phyloP scores from a whole-genome alignment of 1,139 yeast genomes.

The Taphrina sp. region DNA sequence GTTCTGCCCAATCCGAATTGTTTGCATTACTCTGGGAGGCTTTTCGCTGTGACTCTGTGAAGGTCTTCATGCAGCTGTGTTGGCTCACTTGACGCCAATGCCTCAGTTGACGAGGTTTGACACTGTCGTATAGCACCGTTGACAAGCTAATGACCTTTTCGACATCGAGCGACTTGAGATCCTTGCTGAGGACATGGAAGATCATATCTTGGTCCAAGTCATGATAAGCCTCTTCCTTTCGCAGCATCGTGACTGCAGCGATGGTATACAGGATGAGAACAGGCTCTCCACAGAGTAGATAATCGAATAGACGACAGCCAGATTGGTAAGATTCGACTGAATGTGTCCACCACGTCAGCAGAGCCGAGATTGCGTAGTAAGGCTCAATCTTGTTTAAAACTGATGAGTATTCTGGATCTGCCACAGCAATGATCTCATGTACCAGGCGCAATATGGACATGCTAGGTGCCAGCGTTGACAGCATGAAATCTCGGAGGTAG shows the following conservation, averaged over 20 bases:
- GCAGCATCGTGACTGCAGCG: constrained; percentile 19
- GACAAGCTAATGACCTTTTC: constrained; percentile 1
- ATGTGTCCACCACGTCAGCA: constrained; percentile 76
- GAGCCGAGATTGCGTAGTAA: constrained; percentile 66
- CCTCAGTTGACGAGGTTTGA: constrained; percentile 16
- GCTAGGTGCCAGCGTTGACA: constrained; percentile 65
- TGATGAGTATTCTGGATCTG: constrained; percentile 55
- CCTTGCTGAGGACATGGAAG: constrained; percentile 5
- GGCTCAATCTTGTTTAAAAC: constrained; percentile 53
- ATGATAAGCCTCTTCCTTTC: constrained; percentile 4
- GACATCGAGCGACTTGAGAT: not conserved
- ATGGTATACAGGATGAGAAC: constrained; percentile 28
- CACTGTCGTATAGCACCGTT: not conserved
- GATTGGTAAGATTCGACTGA: constrained; percentile 55
- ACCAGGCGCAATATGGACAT: constrained; percentile 62
- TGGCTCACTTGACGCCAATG: constrained; percentile 6
- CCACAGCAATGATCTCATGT: constrained; percentile 56
- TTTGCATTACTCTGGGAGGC: too few species aligned
- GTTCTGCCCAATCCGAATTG: not conserved
- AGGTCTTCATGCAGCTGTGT: constrained; percentile 22
- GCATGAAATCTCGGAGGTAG: constrained; percentile 80
- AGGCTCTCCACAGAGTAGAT: constrained; percentile 50
- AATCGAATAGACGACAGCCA: constrained; percentile 63
- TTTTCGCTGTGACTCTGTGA: not conserved
- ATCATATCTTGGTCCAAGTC: constrained; percentile 19